Evolutionary conservation across 2,329 filamentous ascomycete species (phyloP).

Genomic region (Magnaporthales sp.): DNA sequence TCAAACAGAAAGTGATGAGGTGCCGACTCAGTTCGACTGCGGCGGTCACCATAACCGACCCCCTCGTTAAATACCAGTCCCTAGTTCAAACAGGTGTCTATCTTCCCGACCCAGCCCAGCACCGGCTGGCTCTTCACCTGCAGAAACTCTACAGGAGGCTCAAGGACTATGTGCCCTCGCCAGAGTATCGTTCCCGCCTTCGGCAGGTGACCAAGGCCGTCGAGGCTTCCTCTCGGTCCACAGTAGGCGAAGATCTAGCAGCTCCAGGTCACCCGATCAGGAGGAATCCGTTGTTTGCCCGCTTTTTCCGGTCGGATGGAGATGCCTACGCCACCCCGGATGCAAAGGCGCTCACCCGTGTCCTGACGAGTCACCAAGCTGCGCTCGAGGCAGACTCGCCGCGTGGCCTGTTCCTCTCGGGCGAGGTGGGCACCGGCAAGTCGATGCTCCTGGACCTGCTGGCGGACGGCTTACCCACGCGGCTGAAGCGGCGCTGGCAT

Average conservation of each 20-base stretch:
- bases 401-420: slow-evolving; percentile 66
- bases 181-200: slow-evolving; percentile 60
- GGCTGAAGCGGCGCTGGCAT: slow-evolving; percentile 68
- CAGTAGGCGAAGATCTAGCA: slow-evolving; percentile 32
- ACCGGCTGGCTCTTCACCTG: slow-evolving; percentile 65
- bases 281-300: slow-evolving; percentile 48
- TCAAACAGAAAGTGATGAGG: slow-evolving; percentile 18
- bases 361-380: slow-evolving; percentile 62
- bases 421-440: slow-evolving; percentile 77
- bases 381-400: slow-evolving; percentile 66
- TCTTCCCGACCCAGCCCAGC: slow-evolving; percentile 61
- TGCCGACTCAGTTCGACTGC: slow-evolving; percentile 21
- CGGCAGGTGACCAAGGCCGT: slow-evolving; percentile 46
- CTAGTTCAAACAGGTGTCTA: slow-evolving; percentile 59
- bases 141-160: slow-evolving; percentile 67
- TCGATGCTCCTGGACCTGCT: slow-evolving; percentile 78
- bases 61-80: slow-evolving; percentile 66
- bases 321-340: slow-evolving; percentile 27
- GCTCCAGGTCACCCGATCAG: slow-evolving; percentile 45
- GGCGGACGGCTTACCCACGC: slow-evolving; percentile 66
- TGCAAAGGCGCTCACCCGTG: slow-evolving; percentile 55
- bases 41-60: slow-evolving; percentile 58
- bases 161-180: slow-evolving; percentile 68
- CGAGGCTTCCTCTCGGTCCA: slow-evolving; percentile 13
- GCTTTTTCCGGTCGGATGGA: slow-evolving; percentile 37